Percentiles rank a stretch among this genome's conserved stretches.
phyloP scores from a whole-genome alignment of 257 asterid species.

The Schizonepeta tenuifolia region DNA sequence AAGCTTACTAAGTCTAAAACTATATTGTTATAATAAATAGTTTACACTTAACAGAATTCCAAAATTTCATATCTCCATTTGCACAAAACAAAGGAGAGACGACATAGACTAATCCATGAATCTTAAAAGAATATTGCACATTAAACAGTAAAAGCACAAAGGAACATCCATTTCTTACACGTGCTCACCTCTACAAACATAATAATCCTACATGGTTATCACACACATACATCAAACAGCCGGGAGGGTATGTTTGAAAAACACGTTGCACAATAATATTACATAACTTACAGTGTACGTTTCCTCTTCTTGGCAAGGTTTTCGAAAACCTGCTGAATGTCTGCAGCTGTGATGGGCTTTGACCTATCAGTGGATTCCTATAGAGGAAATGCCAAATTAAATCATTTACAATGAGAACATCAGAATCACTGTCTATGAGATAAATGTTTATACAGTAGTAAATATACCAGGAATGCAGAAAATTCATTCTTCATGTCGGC shows the following conservation, averaged over 20 bases:
- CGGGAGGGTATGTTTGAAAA: background rate
- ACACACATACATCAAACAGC: background rate
- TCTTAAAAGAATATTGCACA: background rate
- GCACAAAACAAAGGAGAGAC: background rate
- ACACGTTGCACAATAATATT: background rate
- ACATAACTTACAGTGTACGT: constrained; percentile 45
- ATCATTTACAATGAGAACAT: background rate
- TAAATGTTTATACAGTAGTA: background rate
- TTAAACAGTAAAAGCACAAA: constrained; percentile 1
- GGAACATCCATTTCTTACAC: background rate
- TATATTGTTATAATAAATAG: too few species aligned
- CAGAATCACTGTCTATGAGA: background rate
- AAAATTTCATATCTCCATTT: background rate
- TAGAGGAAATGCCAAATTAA: constrained; percentile 29
- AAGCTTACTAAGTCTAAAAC: too few species aligned
- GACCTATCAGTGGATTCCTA: constrained; percentile 70
- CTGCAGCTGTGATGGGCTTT: constrained; percentile 68
- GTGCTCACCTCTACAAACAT: background rate
- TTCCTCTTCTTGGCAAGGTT: constrained; percentile 75
- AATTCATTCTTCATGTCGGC: constrained; percentile 88
- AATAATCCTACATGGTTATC: background rate
- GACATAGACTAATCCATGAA: background rate
- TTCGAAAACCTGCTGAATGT: constrained; percentile 71
- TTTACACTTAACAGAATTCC: background rate
- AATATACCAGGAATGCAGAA: constrained; percentile 65